Base-by-base conservation (phyloP, 2,329 filamentous ascomycete species). In the Exophiala alcalophila region DNA sequence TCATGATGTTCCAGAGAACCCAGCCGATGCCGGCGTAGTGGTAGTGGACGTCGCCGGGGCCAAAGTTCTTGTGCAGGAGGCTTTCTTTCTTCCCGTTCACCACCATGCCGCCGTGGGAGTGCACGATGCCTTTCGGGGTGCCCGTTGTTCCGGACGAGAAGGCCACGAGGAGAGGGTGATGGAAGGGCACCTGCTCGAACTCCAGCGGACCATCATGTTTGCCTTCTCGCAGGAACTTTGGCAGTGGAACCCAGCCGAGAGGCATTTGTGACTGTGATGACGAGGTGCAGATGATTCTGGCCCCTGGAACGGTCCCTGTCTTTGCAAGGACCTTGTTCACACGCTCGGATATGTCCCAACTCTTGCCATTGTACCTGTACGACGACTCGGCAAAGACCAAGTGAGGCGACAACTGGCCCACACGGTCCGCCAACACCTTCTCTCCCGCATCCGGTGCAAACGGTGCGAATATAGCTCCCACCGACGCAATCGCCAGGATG, bases 331-430 rank as follows among this genome's bases (percentile, higher is more conserved):
- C 30, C 11, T 41, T 76, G n/a, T 62, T 60, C 65, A 92, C 90
- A 65, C 91, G 91, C 1, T 69, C 62, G 3, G 83, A 70, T 21
- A 92, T 68, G 56, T 91, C 84, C 15, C 84, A 69, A 0, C 70
- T 76, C 61, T 85, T 86, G 30, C 85, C 84, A 53, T 90, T 91
- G 55, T 92, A 92, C 2, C 90, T 66, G 0, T 86, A 76, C 19
- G 74, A 79, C 54, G 91, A 86, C 55, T 94, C 87, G 57, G 90
- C 80, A 59, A 94, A 92, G 10, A 94, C 71, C 59, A 80, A 84
- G 63, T 78, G 82, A 3, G 87, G 87, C 52, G 81, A 72, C 44
- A 91, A 79, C 67, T 91, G 86, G 35, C 81, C 65, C 16, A 86
- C 71, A 23, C 87, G 71, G 64, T 92, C 85, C 4, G 37, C 23